Evolutionary conservation across 2,329 filamentous ascomycete genomes (phyloP).

Genomic region (Pestalotiopsis sp.): DNA sequence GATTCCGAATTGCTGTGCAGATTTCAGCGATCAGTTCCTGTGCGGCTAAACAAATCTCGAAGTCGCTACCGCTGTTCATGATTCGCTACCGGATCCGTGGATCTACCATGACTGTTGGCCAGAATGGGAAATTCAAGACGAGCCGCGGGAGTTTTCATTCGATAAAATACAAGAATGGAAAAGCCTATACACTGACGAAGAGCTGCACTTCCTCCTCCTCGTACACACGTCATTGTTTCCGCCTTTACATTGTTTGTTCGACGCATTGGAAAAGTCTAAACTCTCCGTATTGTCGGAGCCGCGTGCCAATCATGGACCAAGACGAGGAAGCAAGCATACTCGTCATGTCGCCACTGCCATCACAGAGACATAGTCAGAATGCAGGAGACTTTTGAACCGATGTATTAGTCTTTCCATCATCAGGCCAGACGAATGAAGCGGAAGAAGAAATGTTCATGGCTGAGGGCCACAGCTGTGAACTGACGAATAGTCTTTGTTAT

Average conservation of each 20-base stretch:
- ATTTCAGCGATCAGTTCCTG: not conserved
- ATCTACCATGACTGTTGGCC: not conserved
- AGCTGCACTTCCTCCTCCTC: not conserved
- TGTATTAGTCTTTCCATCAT: not conserved
- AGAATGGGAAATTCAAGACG: not conserved
- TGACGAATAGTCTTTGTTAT: not conserved
- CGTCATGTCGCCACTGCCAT: too few species aligned
- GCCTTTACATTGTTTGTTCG: too few species aligned
- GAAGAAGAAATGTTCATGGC: not conserved
- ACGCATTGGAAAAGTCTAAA: too few species aligned
- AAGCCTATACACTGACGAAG: not conserved
- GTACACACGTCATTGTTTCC: not conserved
- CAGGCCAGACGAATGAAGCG: not conserved
- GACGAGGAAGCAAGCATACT: too few species aligned
- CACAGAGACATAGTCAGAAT: not conserved
- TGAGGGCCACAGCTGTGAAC: not conserved
- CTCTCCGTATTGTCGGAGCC: too few species aligned
- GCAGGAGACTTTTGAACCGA: not conserved
- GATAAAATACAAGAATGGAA: not conserved
- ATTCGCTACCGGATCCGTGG: slow-evolving; percentile 13
- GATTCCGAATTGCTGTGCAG: not conserved
- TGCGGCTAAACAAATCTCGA: not conserved
- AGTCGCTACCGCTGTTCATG: slow-evolving; percentile 7
- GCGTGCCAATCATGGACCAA: too few species aligned
- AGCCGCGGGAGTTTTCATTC: not conserved